Conservation (phyloP, 768 basidiomycete genomes). For the Tubosaeta brunneosetosa region DNA sequence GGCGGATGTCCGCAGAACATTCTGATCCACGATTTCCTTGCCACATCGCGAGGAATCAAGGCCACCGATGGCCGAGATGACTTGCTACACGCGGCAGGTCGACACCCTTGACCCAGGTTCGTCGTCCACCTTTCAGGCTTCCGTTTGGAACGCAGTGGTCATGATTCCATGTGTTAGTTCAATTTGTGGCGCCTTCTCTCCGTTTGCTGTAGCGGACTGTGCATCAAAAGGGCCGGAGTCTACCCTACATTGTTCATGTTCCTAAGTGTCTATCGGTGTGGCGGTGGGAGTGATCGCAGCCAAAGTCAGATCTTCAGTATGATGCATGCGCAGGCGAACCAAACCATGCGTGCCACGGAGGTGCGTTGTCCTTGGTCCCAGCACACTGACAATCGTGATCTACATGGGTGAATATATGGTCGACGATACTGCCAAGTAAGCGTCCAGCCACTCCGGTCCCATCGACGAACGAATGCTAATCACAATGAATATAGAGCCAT, state of each 20-base stretch:
- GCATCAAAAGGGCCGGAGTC: neutral
- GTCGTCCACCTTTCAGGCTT: slow-evolving; percentile 41
- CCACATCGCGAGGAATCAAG: slow-evolving; percentile 10
- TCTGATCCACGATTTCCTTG: slow-evolving; percentile 44
- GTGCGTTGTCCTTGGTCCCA: neutral
- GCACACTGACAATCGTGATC: neutral
- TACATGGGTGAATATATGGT: neutral
- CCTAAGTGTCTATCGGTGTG: slow-evolving; percentile 4
- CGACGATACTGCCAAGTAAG: no score
- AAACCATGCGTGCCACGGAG: neutral
- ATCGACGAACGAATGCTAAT: neutral
- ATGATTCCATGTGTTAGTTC: slow-evolving; percentile 30
- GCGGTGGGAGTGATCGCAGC: slow-evolving; percentile 31
- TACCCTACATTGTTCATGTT: slow-evolving; percentile 35
- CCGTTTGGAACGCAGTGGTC: no score
- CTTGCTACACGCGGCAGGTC: slow-evolving; percentile 14
- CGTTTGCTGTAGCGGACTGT: neutral
- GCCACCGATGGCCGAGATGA: neutral
- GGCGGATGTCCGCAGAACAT: slow-evolving; percentile 69
- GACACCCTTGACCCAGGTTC: slow-evolving; percentile 36
- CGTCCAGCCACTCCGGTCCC: no score
- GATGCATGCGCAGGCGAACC: slow-evolving; percentile 38
- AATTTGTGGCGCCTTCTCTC: slow-evolving; percentile 48
- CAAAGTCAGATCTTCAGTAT: slow-evolving; percentile 56
- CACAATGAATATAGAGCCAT: neutral